Evolutionary conservation across 768 basidiomycete genomes (phyloP).

Genomic region (Mycena haematopus): DNA sequence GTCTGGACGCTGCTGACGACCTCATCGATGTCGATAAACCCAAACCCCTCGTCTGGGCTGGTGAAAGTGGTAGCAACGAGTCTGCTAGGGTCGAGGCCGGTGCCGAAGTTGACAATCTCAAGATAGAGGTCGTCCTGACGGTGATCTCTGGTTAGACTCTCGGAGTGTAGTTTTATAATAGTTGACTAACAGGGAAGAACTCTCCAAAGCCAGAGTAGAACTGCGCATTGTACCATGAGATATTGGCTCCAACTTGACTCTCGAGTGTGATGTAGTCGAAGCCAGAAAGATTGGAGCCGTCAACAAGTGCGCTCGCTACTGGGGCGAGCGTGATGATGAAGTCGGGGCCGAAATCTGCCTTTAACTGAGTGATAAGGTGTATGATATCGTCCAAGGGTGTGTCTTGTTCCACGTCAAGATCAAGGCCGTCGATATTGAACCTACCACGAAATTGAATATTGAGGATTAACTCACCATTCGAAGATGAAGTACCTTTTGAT

Average conservation of each 20-base stretch:
- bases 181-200: slow-evolving; percentile 24
- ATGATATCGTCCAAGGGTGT: slow-evolving; percentile 25
- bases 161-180: background rate
- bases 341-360: slow-evolving; percentile 32
- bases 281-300: slow-evolving; percentile 35
- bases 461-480: background rate
- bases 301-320: slow-evolving; percentile 33
- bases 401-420: slow-evolving; percentile 35
- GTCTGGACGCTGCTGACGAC: slow-evolving; percentile 7
- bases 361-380: slow-evolving; percentile 29
- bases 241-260: slow-evolving; percentile 13
- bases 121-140: slow-evolving; percentile 22
- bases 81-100: slow-evolving; percentile 24
- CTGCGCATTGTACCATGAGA: slow-evolving; percentile 37
- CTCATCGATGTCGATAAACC: slow-evolving; percentile 22
- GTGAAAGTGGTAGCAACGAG: slow-evolving; percentile 28
- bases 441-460: slow-evolving; percentile 9
- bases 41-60: slow-evolving; percentile 12
- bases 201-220: slow-evolving; percentile 28
- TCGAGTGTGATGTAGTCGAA: slow-evolving; percentile 36
- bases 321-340: slow-evolving; percentile 38
- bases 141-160: background rate
- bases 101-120: slow-evolving; percentile 21
- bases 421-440: slow-evolving; percentile 34
- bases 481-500: slow-evolving; percentile 1